Evolutionary conservation across 1,284 basidiomycete genomes (phyloP).

Genomic region (Cutaneotrichosporon sp.): DNA sequence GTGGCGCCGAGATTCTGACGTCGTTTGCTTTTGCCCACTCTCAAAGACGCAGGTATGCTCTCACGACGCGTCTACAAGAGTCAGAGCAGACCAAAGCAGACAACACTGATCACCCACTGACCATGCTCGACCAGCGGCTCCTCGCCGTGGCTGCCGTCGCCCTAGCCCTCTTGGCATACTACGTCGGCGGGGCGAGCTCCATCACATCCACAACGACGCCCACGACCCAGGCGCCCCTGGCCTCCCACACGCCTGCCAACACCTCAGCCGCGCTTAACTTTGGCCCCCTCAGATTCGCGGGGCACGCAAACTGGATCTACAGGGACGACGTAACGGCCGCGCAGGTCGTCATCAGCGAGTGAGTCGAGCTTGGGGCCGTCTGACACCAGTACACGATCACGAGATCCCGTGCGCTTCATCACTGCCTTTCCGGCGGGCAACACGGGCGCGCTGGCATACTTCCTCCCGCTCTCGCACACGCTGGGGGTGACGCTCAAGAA

Average conservation of each 20-base stretch:
- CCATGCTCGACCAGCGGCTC: not conserved
- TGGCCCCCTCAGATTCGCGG: constrained; percentile 46
- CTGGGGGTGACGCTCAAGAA: constrained; percentile 41
- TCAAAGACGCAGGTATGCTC: too few species aligned
- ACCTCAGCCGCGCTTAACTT: constrained; percentile 19
- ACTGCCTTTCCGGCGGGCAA: constrained; percentile 57
- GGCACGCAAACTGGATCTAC: constrained; percentile 56
- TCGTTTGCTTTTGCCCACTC: too few species aligned
- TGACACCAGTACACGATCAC: constrained; percentile 41
- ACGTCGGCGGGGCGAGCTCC: not conserved
- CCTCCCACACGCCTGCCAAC: not conserved
- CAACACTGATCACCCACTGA: not conserved
- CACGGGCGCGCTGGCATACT: constrained; percentile 54
- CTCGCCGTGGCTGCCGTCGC: not conserved
- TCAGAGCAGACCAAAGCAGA: too few species aligned
- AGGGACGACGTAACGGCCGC: constrained; percentile 54
- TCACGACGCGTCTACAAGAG: too few species aligned
- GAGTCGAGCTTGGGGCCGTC: constrained; percentile 9
- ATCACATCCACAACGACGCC: too few species aligned
- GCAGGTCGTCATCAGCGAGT: constrained; percentile 52
- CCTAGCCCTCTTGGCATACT: not conserved
- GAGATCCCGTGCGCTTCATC: constrained; percentile 51
- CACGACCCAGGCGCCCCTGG: not conserved
- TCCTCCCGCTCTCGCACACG: constrained; percentile 39
- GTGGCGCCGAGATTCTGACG: too few species aligned